Conservation (phyloP, 495 filamentous ascomycete genomes). For the Penicillium ucsense region DNA sequence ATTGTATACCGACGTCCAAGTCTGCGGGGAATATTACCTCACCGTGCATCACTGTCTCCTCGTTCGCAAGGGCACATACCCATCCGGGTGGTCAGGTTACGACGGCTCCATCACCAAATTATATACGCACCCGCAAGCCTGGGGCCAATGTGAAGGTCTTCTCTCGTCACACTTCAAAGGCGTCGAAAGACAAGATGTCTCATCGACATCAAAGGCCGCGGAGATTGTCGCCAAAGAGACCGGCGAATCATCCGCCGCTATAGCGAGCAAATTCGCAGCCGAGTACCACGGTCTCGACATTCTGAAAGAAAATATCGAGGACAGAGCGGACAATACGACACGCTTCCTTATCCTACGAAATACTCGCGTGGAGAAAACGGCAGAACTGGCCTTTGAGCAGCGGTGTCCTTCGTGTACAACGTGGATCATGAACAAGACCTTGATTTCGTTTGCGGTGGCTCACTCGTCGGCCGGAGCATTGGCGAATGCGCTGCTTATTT, state of each 20-base stretch:
- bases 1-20: conserved; percentile 52
- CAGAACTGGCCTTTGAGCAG: conserved; percentile 12
- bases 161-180: conserved; percentile 54
- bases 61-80: conserved; percentile 33
- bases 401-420: conserved; percentile 6
- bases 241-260: conserved; percentile 55
- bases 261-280: conserved; percentile 67
- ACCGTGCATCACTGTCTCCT: conserved; percentile 80
- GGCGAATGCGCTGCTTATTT: conserved; percentile 69
- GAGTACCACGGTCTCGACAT: conserved; percentile 54
- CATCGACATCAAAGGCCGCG: conserved; percentile 75
- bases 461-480: conserved; percentile 72
- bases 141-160: conserved; percentile 83
- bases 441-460: conserved; percentile 73
- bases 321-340: conserved; percentile 74
- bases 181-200: conserved; percentile 71
- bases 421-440: conserved; percentile 46
- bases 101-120: conserved; percentile 38
- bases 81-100: conserved; percentile 16
- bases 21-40: conserved; percentile 75
- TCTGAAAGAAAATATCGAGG: conserved; percentile 70
- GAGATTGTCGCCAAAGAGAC: conserved; percentile 58
- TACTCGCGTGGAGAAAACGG: conserved; percentile 17
- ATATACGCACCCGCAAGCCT: conserved; percentile 90
- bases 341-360: conserved; percentile 72